These are phyloP conservation scores for Lepiota brunneoincarnata DNA, from an alignment of 768 basidiomycete genomes.

Conservation along the genomic window DNA sequence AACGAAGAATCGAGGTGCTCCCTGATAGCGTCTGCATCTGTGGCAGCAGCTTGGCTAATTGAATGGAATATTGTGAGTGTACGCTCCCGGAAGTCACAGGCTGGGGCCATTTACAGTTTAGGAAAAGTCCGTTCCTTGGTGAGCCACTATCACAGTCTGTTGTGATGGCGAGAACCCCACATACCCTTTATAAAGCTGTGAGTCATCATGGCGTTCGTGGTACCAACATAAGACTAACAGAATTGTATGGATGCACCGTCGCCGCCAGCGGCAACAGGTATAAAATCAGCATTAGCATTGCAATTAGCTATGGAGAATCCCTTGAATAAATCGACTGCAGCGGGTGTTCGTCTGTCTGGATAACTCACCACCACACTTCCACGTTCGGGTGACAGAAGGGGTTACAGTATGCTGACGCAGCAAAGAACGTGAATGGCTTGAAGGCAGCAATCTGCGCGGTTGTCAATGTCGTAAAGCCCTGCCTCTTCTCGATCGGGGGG, in stretches of 20 bases:
- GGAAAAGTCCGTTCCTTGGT: slow-evolving; percentile 20
- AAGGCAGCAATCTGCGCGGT: slow-evolving; percentile 37
- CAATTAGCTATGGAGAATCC: slow-evolving; percentile 31
- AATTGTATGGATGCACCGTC: slow-evolving; percentile 33
- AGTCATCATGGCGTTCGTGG: slow-evolving; percentile 20
- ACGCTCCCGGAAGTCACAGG: no score
- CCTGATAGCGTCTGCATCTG: slow-evolving; percentile 34
- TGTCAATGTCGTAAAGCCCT: slow-evolving; percentile 32
- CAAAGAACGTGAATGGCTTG: slow-evolving; percentile 45
- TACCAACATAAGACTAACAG: slow-evolving; percentile 36
- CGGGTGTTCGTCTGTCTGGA: background rate
- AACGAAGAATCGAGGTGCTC: slow-evolving; percentile 29
- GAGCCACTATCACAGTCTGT: slow-evolving; percentile 24
- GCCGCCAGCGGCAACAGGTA: slow-evolving; percentile 43
- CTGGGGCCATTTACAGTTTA: slow-evolving; percentile 8
- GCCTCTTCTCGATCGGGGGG: slow-evolving; percentile 22
- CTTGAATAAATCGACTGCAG: background rate
- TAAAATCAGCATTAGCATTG: slow-evolving; percentile 37
- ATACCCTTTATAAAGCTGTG: background rate
- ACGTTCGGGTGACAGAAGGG: slow-evolving; percentile 39
- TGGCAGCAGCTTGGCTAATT: slow-evolving; percentile 34
- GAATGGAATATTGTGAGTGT: background rate
- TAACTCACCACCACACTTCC: slow-evolving; percentile 46
- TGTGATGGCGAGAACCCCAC: background rate
- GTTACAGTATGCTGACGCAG: slow-evolving; percentile 46